Evolutionary conservation across 2,329 filamentous ascomycete genomes (phyloP).

Genomic region (Colletotrichum sidae): DNA sequence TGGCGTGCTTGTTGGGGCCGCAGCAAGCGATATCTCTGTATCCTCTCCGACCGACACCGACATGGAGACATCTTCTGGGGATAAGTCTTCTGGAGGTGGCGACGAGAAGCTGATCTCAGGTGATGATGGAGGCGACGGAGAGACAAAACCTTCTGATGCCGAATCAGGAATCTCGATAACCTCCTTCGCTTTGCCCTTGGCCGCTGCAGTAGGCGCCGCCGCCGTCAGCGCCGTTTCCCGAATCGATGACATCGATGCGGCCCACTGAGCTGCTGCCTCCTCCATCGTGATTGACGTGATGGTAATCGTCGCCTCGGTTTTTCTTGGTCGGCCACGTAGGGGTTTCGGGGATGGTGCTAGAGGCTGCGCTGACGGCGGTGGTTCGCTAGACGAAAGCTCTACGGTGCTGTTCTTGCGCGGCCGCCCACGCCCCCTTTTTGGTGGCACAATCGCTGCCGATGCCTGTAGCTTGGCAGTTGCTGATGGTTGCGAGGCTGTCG

Average conservation of each 20-base stretch:
- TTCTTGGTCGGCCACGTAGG: constrained; percentile 20
- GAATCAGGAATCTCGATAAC: constrained; percentile 65
- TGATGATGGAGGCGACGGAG: constrained; percentile 48
- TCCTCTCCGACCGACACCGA: constrained; percentile 55
- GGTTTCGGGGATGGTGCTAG: constrained; percentile 34
- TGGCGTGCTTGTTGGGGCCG: constrained; percentile 54
- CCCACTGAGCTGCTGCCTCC: constrained; percentile 12
- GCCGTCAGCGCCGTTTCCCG: constrained; percentile 37
- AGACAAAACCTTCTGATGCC: constrained; percentile 52
- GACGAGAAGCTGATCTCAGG: constrained; percentile 57
- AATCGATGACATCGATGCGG: constrained; percentile 36
- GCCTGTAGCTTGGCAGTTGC: background rate
- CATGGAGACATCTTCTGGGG: constrained; percentile 33
- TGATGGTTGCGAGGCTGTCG: constrained; percentile 18
- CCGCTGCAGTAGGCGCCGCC: constrained; percentile 42
- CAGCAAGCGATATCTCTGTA: constrained; percentile 55
- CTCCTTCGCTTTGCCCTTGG: constrained; percentile 37
- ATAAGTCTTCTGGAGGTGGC: constrained; percentile 54
- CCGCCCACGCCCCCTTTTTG: constrained; percentile 50
- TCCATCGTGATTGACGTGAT: constrained; percentile 3
- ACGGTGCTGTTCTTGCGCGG: constrained; percentile 45
- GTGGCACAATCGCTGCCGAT: constrained; percentile 32
- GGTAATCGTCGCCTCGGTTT: constrained; percentile 9
- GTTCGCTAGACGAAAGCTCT: constrained; percentile 41
- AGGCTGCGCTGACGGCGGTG: constrained; percentile 49